These are phyloP conservation scores for Enterospora canceri DNA, from an alignment of 371 early-diverging fungal genomes.

Conservation along the genomic window DNA sequence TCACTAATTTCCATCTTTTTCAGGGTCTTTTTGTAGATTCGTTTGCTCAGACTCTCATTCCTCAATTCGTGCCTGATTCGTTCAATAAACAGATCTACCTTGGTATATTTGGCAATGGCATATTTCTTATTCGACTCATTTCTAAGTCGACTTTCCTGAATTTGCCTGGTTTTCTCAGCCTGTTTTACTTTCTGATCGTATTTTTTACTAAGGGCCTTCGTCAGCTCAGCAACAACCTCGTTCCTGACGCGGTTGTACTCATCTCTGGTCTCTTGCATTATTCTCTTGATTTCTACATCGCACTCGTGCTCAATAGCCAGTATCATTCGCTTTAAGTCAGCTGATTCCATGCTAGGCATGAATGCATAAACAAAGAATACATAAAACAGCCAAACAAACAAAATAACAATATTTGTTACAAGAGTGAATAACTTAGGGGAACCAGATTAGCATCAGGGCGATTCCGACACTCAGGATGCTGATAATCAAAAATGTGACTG, in stretches of 20 bases:
- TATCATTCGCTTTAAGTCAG: constrained; percentile 56
- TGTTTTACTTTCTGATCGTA: constrained; percentile 35
- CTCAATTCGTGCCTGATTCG: constrained; percentile 3
- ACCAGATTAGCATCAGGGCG: not conserved
- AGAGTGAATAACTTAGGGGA: not conserved
- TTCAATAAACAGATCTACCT: constrained; percentile 26
- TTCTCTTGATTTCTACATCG: constrained; percentile 52
- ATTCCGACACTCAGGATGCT: constrained; percentile 4
- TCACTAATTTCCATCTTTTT: constrained; percentile 25
- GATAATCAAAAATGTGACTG: constrained; percentile 19
- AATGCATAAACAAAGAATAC: not conserved
- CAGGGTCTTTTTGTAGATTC: constrained; percentile 22
- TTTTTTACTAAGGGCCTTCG: constrained; percentile 20
- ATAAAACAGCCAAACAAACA: not conserved
- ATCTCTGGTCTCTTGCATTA: constrained; percentile 50
- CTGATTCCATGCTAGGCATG: constrained; percentile 37
- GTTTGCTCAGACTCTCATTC: constrained; percentile 8
- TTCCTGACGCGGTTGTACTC: constrained; percentile 51
- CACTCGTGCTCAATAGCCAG: constrained; percentile 54
- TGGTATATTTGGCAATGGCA: constrained; percentile 33
- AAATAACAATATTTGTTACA: not conserved
- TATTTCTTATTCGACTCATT: constrained; percentile 32
- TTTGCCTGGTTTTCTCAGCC: constrained; percentile 32
- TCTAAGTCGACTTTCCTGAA: constrained; percentile 30
- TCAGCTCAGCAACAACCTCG: constrained; percentile 28